Base-by-base conservation (phyloP, 2,329 filamentous ascomycete species). In the Sporothrix curviconia region DNA sequence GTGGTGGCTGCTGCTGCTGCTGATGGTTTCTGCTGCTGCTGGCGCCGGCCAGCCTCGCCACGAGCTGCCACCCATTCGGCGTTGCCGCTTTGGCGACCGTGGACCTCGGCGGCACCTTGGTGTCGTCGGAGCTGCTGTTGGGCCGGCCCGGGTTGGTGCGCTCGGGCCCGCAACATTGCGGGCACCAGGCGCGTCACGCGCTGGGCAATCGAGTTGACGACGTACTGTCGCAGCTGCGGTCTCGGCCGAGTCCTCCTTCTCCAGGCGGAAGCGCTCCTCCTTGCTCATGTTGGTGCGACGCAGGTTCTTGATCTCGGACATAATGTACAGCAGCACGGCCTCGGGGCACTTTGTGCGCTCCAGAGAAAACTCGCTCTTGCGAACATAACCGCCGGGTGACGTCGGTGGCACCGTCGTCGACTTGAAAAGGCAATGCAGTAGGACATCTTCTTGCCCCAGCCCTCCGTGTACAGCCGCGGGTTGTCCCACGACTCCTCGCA, bases 391-490 rank as follows among this genome's bases (percentile, higher is more conserved):
- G 78, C 39, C 83, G 75, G 22, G 84, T 86, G 32, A 87, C 82
- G 66, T 86, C 83, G 34, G 83, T 83, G 14, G 82, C 82, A 19
- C 84, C 94, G 61, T 99, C 94, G n/a, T n/a, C n/a, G n/a, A 58
- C 90, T 91, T 12, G 91, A 95, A 70, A 99, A 99, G 53, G 92
- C 94, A 60, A 99, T 86, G 75, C 92, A 96, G 74, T 99, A 99
- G 0, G 90, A 92, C 77, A 97, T 89, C 76, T 94, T 95, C 78
- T 94, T 94, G 64, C 87, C 85, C 94, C 94, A 99, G 60, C 92
- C 92, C 72, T 96, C 90, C 7, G 90, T 85, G 72, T 97, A 97
- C 9, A 97, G 80, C 46, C 89, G 82, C 52, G 94, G 94, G 67
- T 92, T 91, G 70, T 99, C 94, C 91, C 92, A 97, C 1, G 89